These are phyloP conservation scores for Cladosporium sp. DNA, from an alignment of 2,329 filamentous ascomycete genomes.

Conservation along the genomic window DNA sequence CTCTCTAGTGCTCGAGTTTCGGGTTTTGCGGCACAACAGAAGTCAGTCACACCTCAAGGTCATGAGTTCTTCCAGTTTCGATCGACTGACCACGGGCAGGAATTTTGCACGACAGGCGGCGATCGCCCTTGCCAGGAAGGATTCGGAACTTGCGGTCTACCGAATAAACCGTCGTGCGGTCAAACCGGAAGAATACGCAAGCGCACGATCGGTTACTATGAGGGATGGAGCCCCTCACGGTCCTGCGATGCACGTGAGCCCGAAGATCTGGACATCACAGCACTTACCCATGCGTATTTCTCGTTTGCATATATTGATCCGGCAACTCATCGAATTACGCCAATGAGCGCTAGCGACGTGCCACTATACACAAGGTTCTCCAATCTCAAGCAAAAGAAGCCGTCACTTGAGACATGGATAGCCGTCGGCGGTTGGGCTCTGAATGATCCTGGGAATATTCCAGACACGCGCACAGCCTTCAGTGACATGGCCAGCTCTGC, in stretches of 20 bases:
- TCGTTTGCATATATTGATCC: conserved; percentile 23
- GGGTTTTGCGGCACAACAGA: no score
- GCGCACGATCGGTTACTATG: conserved; percentile 18
- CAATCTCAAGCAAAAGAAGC: conserved; percentile 30
- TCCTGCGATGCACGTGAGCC: conserved; percentile 6
- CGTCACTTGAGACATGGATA: conserved; percentile 32
- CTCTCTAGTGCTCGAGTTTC: no score
- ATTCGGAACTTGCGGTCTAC: no score
- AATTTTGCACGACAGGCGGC: no score
- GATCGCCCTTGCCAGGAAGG: no score
- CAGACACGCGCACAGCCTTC: conserved; percentile 22
- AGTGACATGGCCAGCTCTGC: conserved; percentile 29
- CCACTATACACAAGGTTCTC: conserved; percentile 6
- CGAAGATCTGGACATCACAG: conserved; percentile 4
- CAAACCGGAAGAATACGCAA: no score
- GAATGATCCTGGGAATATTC: conserved; percentile 33
- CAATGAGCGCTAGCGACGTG: not conserved
- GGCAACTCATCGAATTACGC: not conserved
- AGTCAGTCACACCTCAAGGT: no score
- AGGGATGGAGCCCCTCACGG: conserved; percentile 13
- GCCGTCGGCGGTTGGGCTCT: conserved; percentile 40
- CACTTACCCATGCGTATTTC: conserved; percentile 12
- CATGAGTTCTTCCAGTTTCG: no score
- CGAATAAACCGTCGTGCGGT: no score
- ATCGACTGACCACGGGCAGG: no score